A percentile compares a stretch with the other conserved stretches of the same genome.
Evolutionary conservation across 768 basidiomycete genomes (phyloP).

Genomic region (Termitomyces sp.): DNA sequence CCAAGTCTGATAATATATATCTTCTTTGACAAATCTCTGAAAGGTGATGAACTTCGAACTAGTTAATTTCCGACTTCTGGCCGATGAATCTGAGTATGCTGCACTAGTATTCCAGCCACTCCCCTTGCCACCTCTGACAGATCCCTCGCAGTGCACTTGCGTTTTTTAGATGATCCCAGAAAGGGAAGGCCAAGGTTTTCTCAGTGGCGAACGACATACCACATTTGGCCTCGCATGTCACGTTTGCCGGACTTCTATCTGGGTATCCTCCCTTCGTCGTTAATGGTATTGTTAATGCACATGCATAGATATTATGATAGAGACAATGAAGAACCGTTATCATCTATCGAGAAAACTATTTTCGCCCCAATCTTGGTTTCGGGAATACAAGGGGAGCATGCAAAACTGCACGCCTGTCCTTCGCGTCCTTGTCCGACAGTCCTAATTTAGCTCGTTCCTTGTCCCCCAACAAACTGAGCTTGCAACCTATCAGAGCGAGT

Average conservation of each 20-base stretch:
- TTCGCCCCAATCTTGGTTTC: slow-evolving; percentile 43
- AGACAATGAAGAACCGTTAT: neutral
- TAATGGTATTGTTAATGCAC: too few relatives aligned
- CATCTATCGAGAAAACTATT: slow-evolving; percentile 10
- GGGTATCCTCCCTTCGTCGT: neutral
- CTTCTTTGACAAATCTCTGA: too few relatives aligned
- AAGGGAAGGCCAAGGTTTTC: too few relatives aligned
- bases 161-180: neutral
- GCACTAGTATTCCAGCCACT: neutral
- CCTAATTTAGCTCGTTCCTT: slow-evolving; percentile 68
- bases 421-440: slow-evolving; percentile 55
- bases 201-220: too few relatives aligned
- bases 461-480: slow-evolving; percentile 48
- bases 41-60: too few relatives aligned
- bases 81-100: neutral
- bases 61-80: neutral
- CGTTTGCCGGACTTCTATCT: neutral
- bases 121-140: neutral
- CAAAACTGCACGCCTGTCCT: slow-evolving; percentile 68
- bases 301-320: neutral
- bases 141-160: neutral
- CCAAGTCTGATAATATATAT: too few relatives aligned
- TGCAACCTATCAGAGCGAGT: slow-evolving; percentile 52
- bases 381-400: slow-evolving; percentile 80
- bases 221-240: neutral